phyloP scores from a whole-genome alignment of 805 yeast species.

The Teunomyces atbi region DNA sequence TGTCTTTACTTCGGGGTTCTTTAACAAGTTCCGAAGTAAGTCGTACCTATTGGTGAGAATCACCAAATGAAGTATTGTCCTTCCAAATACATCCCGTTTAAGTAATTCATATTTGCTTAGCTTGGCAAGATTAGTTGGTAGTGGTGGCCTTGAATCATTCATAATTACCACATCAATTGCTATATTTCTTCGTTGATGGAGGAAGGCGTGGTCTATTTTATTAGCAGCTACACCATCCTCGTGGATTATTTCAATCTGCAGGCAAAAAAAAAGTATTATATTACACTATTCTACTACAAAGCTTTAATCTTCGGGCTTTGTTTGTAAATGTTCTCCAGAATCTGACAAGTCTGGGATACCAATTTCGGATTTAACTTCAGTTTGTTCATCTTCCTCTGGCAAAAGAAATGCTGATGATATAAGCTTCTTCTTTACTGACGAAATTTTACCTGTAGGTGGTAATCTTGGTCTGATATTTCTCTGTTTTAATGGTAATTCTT shows the following conservation, averaged over 20 bases:
- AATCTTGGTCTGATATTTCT: conserved; percentile 73
- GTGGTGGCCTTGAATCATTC: conserved; percentile 5
- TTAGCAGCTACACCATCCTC: background rate
- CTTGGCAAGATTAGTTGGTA: conserved; percentile 7
- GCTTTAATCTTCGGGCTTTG: background rate
- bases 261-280: background rate
- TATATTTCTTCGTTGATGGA: background rate
- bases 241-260: background rate
- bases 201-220: background rate
- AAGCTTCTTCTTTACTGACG: conserved; percentile 63
- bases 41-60: conserved; percentile 50
- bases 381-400: conserved; percentile 25
- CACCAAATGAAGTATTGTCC: conserved; percentile 59
- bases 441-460: conserved; percentile 88
- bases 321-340: background rate
- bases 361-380: background rate
- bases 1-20: conserved; percentile 46
- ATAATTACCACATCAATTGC: background rate
- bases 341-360: background rate
- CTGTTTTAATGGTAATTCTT: conserved; percentile 76
- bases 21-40: conserved; percentile 45
- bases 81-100: conserved; percentile 68
- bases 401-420: conserved; percentile 55
- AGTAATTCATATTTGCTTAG: conserved; percentile 38
- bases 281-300: background rate